Percentiles rank a stretch among this genome's conserved stretches.
Conservation (phyloP, 495 filamentous ascomycete genomes). For the Antarctomyces pellizariae region DNA sequence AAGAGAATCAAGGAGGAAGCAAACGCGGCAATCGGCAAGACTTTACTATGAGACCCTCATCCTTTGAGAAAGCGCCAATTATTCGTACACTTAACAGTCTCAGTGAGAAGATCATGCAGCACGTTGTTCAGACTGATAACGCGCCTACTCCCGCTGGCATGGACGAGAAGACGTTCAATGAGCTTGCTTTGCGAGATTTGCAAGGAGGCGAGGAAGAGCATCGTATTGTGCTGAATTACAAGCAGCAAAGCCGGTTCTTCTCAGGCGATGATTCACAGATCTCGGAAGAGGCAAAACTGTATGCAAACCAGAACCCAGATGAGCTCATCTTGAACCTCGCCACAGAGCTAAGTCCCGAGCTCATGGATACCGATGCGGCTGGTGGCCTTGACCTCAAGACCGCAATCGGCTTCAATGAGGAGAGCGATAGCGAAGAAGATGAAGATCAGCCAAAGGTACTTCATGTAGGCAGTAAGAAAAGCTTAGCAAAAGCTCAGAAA, state of each 20-base stretch:
- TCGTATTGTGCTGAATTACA: constrained; percentile 64
- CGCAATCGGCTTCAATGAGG: constrained; percentile 35
- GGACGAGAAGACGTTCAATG: constrained; percentile 51
- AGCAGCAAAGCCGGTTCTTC: constrained; percentile 65
- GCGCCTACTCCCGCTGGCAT: constrained; percentile 39
- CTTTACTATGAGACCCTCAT: constrained; percentile 56
- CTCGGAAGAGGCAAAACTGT: constrained; percentile 31
- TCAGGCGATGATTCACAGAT: constrained; percentile 28
- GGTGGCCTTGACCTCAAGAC: constrained; percentile 31
- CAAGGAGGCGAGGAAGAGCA: constrained; percentile 45
- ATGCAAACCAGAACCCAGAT: constrained; percentile 39
- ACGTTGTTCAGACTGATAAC: constrained; percentile 53
- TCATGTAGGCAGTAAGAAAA: constrained; percentile 32
- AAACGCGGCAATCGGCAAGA: constrained; percentile 66
- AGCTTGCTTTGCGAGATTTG: constrained; percentile 64
- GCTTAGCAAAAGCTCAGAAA: constrained; percentile 27
- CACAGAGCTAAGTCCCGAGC: constrained; percentile 26
- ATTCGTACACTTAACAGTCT: constrained; percentile 67
- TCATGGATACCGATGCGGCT: constrained; percentile 20
- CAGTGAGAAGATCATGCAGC: constrained; percentile 75
- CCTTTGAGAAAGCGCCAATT: constrained; percentile 46
- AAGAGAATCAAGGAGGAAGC: constrained; percentile 50
- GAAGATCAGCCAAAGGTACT: constrained; percentile 24
- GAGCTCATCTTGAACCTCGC: constrained; percentile 41
- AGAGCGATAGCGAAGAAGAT: constrained; percentile 45